Base-by-base conservation (phyloP, 495 filamentous ascomycete genomes). In the Friedmanniomyces simplex region DNA sequence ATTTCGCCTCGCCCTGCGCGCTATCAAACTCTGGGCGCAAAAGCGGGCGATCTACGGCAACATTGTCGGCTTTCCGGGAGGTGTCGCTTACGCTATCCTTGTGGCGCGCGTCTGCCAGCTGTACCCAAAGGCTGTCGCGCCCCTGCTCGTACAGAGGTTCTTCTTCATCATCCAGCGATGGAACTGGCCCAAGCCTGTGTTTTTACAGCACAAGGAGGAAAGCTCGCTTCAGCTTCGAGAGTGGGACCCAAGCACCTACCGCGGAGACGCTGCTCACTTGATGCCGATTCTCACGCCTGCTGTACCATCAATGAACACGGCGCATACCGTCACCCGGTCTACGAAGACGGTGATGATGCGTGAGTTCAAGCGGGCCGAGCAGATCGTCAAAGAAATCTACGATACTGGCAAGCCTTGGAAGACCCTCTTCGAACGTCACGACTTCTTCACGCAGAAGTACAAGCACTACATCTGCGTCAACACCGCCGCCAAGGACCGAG, bases 231-330 rank as follows among this genome's bases (percentile, higher is more conserved):
- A 85, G 59, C 83, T 87, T 55, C 82, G 86, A 62, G 83, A 95
- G 57, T 98, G 94, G 94, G 97, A 98, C 63, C 94, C 93, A 45
- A 84, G 84, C 79, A 88, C 91, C 37, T 94, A 95, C 65, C 79
- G 81, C 58, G 79, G 79, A 48, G 93, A 97, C 67, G 77, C 80
- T 37, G 84, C 79, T 59, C 91, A 96, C 69, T 71, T 93, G 16
- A 98, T 98, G 93, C 93, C 93, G 48, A 88, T 98, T 64, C 96
- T 98, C 66, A 98, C 73, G 5, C 93, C 93, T 1, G 88, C 94
- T 12, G 1, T 96, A 95, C 71, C 93, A 90, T 14, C 90, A 87
- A 46, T 95, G 89, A 96, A 91, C 66, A 84, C 94, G 2, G 96
- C 91, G 0, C 91, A 96, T 74, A 97, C 96, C 66, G 81, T 98